Percentiles rank a stretch among this genome's conserved stretches.
Conservation (phyloP, 148 eudicot genomes). For the Simmondsia chinensis region DNA sequence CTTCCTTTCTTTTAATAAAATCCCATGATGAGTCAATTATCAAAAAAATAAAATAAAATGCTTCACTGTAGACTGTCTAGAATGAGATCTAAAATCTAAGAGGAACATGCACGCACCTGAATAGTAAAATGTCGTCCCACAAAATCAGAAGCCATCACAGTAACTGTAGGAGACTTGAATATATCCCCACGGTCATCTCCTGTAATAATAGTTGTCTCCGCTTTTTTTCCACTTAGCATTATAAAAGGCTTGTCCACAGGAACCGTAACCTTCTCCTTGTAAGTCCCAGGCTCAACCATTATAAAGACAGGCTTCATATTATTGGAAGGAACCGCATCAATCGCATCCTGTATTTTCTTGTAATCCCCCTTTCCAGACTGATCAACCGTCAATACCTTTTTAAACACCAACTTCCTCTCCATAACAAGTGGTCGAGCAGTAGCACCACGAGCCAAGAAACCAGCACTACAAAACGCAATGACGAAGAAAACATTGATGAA, state of each 20-base stretch:
- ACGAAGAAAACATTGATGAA: background rate
- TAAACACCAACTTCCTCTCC: constrained; percentile 8
- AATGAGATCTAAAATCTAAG: background rate
- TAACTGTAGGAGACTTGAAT: constrained; percentile 37
- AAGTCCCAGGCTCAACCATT: constrained; percentile 32
- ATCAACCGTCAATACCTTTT: constrained; percentile 14
- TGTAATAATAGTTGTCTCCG: constrained; percentile 20
- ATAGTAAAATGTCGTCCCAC: constrained; percentile 34
- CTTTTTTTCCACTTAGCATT: constrained; percentile 29
- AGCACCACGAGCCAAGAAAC: background rate
- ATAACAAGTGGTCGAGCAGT: constrained; percentile 2
- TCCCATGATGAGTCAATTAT: too few relatives aligned
- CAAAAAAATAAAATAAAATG: too few relatives aligned
- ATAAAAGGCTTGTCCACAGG: constrained; percentile 42
- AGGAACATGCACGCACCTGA: constrained; percentile 10
- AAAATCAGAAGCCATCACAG: constrained; percentile 37
- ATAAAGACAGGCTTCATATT: constrained; percentile 28
- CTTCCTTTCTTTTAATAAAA: too few relatives aligned
- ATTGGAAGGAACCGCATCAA: constrained; percentile 35
- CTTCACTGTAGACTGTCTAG: too few relatives aligned
- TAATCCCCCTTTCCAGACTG: constrained; percentile 24
- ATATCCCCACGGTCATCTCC: constrained; percentile 36
- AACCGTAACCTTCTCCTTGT: constrained; percentile 45
- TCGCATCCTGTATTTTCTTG: constrained; percentile 28
- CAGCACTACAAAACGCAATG: background rate